phyloP scores from a whole-genome alignment of 495 filamentous ascomycete genomes.

The Daldinia concentrica region DNA sequence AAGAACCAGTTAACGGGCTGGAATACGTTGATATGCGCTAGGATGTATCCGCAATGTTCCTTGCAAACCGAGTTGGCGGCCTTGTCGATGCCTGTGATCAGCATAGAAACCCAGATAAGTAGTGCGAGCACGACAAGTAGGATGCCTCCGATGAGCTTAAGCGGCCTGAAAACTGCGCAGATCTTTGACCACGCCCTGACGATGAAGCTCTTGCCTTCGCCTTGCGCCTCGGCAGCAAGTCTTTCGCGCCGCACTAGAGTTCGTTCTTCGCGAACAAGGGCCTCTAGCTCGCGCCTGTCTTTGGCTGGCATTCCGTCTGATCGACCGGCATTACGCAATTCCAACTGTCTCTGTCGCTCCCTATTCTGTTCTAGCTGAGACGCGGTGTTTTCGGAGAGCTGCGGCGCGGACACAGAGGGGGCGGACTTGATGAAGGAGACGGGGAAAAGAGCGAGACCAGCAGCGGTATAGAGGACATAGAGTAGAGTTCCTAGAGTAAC shows the following conservation, averaged over 20 bases:
- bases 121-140: slow-evolving; percentile 75
- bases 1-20: slow-evolving; percentile 95
- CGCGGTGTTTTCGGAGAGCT: slow-evolving; percentile 76
- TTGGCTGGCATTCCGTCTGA: slow-evolving; percentile 78
- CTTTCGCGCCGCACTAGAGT: slow-evolving; percentile 91
- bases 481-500: slow-evolving; percentile 84
- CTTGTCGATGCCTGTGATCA: slow-evolving; percentile 95
- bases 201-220: slow-evolving; percentile 74
- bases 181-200: slow-evolving; percentile 78
- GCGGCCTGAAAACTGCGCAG: slow-evolving; percentile 77
- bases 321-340: slow-evolving; percentile 83
- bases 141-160: slow-evolving; percentile 87
- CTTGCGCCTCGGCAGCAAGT: slow-evolving; percentile 79
- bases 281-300: slow-evolving; percentile 87
- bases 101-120: slow-evolving; percentile 87
- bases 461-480: slow-evolving; percentile 87
- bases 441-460: slow-evolving; percentile 88
- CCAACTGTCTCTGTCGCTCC: slow-evolving; percentile 89
- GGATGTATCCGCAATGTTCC: slow-evolving; percentile 88
- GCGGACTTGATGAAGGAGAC: slow-evolving; percentile 90
- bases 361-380: slow-evolving; percentile 84
- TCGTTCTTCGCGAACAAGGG: slow-evolving; percentile 85
- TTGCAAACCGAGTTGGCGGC: slow-evolving; percentile 94
- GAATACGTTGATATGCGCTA: slow-evolving; percentile 91
- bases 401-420: slow-evolving; percentile 79